Percentiles rank a stretch among this genome's conserved stretches.
These are phyloP conservation scores for Penicillium lagena DNA, from an alignment of 495 filamentous ascomycete species.

Conservation along the genomic window DNA sequence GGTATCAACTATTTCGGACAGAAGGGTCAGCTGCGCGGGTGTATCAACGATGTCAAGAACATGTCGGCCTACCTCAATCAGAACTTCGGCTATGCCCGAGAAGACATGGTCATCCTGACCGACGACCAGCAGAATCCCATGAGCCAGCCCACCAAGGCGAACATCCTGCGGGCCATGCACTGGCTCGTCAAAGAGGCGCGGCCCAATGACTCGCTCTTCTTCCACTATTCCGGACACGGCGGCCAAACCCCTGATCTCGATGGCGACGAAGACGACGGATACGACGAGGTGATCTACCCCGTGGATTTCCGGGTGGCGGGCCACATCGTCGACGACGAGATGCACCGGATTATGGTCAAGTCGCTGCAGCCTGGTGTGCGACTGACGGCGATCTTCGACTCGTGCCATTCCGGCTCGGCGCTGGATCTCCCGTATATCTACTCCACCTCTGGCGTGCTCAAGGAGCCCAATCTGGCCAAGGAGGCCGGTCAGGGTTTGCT, in stretches of 20 bases:
- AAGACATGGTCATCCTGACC: slow-evolving; percentile 97
- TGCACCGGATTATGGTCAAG: slow-evolving; percentile 94
- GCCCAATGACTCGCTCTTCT: slow-evolving; percentile 94
- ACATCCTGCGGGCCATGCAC: slow-evolving; percentile 95
- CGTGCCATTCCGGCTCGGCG: slow-evolving; percentile 96
- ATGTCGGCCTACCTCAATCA: slow-evolving; percentile 91
- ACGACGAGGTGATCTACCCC: slow-evolving; percentile 97
- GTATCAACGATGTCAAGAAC: slow-evolving; percentile 98
- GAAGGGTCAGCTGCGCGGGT: slow-evolving; percentile 83
- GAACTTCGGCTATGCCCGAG: slow-evolving; percentile 86
- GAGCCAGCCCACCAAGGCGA: slow-evolving; percentile 93
- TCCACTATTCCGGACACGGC: slow-evolving; percentile 97
- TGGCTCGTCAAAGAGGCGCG: slow-evolving; percentile 95
- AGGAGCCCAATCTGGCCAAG: slow-evolving; percentile 96
- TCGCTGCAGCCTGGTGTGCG: slow-evolving; percentile 78
- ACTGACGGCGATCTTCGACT: slow-evolving; percentile 96
- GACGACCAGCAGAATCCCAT: slow-evolving; percentile 97
- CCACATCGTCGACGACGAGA: slow-evolving; percentile 97
- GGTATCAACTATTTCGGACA: slow-evolving; percentile 98
- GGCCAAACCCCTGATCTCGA: slow-evolving; percentile 95
- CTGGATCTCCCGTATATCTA: slow-evolving; percentile 97
- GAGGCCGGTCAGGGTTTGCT: slow-evolving; percentile 93
- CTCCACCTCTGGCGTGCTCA: slow-evolving; percentile 89
- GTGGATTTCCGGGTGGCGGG: slow-evolving; percentile 87
- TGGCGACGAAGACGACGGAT: slow-evolving; percentile 90